These are phyloP conservation scores for Colletotrichum aenigma DNA, from an alignment of 2,329 filamentous ascomycete genomes.

Conservation along the genomic window DNA sequence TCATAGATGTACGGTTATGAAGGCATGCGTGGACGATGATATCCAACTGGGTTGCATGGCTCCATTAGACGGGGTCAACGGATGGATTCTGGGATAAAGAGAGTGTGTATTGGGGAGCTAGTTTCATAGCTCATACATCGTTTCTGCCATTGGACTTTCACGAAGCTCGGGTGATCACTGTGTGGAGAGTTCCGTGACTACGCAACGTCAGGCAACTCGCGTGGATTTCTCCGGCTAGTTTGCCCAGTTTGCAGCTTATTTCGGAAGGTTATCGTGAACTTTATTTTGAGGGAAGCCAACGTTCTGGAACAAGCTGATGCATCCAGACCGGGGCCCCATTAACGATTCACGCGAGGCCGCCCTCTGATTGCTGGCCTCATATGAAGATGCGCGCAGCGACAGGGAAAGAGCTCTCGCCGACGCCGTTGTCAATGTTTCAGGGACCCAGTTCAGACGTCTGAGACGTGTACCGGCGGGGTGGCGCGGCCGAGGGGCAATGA, in stretches of 20 bases:
- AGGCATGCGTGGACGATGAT: neutral
- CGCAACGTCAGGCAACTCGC: neutral
- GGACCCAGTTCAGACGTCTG: neutral
- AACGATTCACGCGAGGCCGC: neutral
- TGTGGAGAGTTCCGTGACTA: neutral
- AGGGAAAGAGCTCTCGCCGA: neutral
- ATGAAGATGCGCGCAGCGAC: neutral
- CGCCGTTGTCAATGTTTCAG: neutral
- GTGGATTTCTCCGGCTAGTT: neutral
- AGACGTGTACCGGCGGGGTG: neutral
- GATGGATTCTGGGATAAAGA: neutral
- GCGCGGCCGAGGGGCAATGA: neutral
- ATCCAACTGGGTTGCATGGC: conserved; percentile 2
- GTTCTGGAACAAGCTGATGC: neutral
- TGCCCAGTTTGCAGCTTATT: neutral
- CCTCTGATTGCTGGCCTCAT: neutral
- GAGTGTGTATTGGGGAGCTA: neutral
- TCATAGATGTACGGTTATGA: neutral
- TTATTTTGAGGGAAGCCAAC: neutral
- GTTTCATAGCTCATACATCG: neutral
- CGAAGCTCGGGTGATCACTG: neutral
- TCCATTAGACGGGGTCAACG: neutral
- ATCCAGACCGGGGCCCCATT: neutral
- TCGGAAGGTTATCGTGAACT: neutral
- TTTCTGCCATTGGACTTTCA: neutral